These are phyloP conservation scores for Bryoglossum gracile DNA, from an alignment of 495 filamentous ascomycete genomes.

Conservation along the genomic window DNA sequence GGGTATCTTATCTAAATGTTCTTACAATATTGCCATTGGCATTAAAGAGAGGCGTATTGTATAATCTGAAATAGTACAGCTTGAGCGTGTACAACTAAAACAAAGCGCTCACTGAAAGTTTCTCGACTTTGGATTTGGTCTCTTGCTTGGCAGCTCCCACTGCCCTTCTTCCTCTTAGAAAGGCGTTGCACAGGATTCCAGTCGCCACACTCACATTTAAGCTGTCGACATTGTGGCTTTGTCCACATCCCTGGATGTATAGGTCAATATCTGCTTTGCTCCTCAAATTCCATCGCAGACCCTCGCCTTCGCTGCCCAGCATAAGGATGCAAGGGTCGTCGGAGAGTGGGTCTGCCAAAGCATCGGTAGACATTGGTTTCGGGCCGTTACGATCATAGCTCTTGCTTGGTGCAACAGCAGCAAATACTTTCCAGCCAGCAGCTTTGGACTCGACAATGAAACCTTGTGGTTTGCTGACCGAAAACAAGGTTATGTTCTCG, in stretches of 20 bases:
- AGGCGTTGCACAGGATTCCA: slow-evolving; percentile 61
- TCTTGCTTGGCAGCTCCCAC: neutral
- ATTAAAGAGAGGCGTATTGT: neutral
- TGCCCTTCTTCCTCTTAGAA: slow-evolving; percentile 34
- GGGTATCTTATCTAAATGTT: slow-evolving; percentile 13
- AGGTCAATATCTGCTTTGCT: slow-evolving; percentile 54
- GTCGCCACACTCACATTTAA: slow-evolving; percentile 86
- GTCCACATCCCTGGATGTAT: slow-evolving; percentile 39
- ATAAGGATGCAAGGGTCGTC: slow-evolving; percentile 66
- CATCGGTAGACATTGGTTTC: slow-evolving; percentile 15
- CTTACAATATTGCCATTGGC: slow-evolving; percentile 1
- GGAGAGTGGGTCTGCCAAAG: slow-evolving; percentile 41
- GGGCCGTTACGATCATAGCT: slow-evolving; percentile 1
- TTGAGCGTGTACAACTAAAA: too few species aligned
- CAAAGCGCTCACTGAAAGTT: neutral
- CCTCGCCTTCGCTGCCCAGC: slow-evolving; percentile 76
- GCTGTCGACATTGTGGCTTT: slow-evolving; percentile 56
- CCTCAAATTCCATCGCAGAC: slow-evolving; percentile 54
- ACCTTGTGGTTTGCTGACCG: slow-evolving; percentile 51
- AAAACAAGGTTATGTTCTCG: slow-evolving; percentile 66
- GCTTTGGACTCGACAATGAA: slow-evolving; percentile 62
- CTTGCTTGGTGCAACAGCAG: slow-evolving; percentile 53
- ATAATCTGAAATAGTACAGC: too few species aligned
- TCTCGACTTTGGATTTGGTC: neutral
- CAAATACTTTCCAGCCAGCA: slow-evolving; percentile 79